A percentile compares a stretch with the other conserved stretches of the same genome.
Conservation (phyloP, 768 basidiomycete species). For the Myochromella boudieri region DNA sequence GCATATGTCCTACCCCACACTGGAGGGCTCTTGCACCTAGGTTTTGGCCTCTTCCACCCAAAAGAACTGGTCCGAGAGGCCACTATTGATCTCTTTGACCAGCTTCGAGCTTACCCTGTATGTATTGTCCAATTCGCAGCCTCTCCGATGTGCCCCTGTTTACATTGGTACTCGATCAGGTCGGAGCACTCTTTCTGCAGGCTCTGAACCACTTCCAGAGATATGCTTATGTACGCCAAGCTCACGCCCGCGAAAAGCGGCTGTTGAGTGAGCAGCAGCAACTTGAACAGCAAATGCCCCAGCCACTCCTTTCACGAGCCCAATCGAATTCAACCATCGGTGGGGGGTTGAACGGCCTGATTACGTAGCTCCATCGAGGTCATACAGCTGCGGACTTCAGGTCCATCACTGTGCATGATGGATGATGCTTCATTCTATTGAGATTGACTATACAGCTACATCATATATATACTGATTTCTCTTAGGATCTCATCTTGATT, state of each 20-base stretch:
- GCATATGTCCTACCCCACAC: constrained; percentile 70
- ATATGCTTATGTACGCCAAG: constrained; percentile 84
- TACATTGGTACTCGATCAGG: constrained; percentile 39
- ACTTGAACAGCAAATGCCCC: constrained; percentile 19
- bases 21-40: constrained; percentile 83
- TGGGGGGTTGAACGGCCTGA: constrained; percentile 13
- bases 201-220: constrained; percentile 87
- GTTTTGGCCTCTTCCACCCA: constrained; percentile 91
- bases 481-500: not conserved
- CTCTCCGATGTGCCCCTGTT: not conserved
- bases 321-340: constrained; percentile 32
- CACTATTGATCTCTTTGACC: constrained; percentile 83
- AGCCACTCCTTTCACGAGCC: constrained; percentile 23
- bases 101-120: constrained; percentile 75
- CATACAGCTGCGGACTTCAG: too few species aligned
- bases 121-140: constrained; percentile 22
- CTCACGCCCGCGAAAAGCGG: constrained; percentile 60
- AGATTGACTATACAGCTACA: too few species aligned
- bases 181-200: constrained; percentile 76
- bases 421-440: too few species aligned
- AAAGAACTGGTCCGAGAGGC: constrained; percentile 71
- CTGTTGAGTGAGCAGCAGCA: constrained; percentile 28
- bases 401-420: too few species aligned
- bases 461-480: too few species aligned
- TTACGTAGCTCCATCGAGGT: constrained; percentile 5